phyloP scores from a whole-genome alignment of 371 early-diverging fungal genomes.

The Fennellomyces sp. region DNA sequence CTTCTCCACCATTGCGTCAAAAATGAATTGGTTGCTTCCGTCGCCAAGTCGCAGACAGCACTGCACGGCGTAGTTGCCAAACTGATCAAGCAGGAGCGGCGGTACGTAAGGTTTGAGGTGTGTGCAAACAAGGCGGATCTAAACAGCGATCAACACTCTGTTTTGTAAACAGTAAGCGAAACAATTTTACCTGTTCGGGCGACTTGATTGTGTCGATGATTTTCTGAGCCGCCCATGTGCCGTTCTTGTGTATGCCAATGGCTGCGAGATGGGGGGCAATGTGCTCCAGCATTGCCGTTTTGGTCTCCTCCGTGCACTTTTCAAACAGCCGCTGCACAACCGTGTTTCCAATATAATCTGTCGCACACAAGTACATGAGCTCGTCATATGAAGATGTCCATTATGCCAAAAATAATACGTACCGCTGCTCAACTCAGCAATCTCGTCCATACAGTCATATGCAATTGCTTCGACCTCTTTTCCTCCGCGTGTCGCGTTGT shows the following conservation, averaged over 20 bases:
- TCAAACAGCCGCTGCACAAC: constrained; percentile 87
- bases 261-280: constrained; percentile 80
- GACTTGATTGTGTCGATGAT: constrained; percentile 80
- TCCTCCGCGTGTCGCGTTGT: constrained; percentile 57
- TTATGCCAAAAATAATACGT: constrained; percentile 19
- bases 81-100: constrained; percentile 85
- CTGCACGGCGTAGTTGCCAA: constrained; percentile 93
- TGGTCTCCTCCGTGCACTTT: constrained; percentile 61
- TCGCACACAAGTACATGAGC: not conserved
- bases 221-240: constrained; percentile 93
- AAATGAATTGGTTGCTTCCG: constrained; percentile 79
- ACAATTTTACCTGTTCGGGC: constrained; percentile 59
- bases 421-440: constrained; percentile 89
- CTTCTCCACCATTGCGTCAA: constrained; percentile 82
- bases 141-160: not conserved
- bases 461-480: constrained; percentile 70
- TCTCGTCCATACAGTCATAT: constrained; percentile 70
- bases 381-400: not conserved
- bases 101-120: constrained; percentile 71
- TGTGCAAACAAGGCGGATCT: constrained; percentile 34
- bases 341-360: constrained; percentile 71
- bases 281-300: constrained; percentile 48
- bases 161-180: not conserved
- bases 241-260: constrained; percentile 90
- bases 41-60: constrained; percentile 78